These are phyloP conservation scores for Simplicillium aogashimaense DNA, from an alignment of 2,329 filamentous ascomycete genomes.

Conservation along the genomic window DNA sequence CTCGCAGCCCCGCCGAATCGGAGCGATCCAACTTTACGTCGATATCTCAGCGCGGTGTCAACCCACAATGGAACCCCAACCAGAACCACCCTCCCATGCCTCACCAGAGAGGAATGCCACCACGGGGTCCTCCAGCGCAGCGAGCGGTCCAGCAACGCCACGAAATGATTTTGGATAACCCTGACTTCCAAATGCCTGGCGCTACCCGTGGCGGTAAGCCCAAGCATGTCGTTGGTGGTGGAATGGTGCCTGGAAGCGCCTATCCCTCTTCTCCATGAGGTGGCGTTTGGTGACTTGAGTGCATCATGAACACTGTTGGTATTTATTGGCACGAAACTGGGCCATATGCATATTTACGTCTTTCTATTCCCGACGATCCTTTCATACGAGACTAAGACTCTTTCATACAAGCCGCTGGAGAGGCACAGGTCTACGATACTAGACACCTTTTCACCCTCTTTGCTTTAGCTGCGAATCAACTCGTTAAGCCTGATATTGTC, in stretches of 20 bases:
- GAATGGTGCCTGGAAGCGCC: slow-evolving; percentile 43
- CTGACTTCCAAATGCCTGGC: slow-evolving; percentile 69
- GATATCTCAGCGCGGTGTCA: slow-evolving; percentile 78
- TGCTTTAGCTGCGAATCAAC: no score
- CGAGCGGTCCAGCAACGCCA: slow-evolving; percentile 45
- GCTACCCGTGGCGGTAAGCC: slow-evolving; percentile 18
- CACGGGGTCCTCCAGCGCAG: slow-evolving; percentile 12
- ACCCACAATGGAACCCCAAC: slow-evolving; percentile 71
- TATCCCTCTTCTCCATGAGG: slow-evolving; percentile 29
- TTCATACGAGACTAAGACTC: background rate
- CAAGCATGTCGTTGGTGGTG: slow-evolving; percentile 18
- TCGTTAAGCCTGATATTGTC: background rate
- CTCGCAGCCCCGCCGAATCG: slow-evolving; percentile 65
- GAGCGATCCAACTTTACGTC: slow-evolving; percentile 83
- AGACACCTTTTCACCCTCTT: no score
- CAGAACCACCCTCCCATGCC: slow-evolving; percentile 29
- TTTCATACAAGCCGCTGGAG: background rate
- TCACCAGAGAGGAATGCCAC: slow-evolving; percentile 23
- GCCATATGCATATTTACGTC: background rate
- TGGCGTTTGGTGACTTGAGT: slow-evolving; percentile 11
- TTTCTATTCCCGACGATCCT: background rate
- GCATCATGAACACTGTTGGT: background rate
- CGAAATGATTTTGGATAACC: slow-evolving; percentile 72
- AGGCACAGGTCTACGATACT: no score
- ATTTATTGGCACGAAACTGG: background rate